Percentiles rank a stretch among this genome's conserved stretches.
Conservation (phyloP, 164 flowering plant genomes). For the Umbellularia californica region DNA sequence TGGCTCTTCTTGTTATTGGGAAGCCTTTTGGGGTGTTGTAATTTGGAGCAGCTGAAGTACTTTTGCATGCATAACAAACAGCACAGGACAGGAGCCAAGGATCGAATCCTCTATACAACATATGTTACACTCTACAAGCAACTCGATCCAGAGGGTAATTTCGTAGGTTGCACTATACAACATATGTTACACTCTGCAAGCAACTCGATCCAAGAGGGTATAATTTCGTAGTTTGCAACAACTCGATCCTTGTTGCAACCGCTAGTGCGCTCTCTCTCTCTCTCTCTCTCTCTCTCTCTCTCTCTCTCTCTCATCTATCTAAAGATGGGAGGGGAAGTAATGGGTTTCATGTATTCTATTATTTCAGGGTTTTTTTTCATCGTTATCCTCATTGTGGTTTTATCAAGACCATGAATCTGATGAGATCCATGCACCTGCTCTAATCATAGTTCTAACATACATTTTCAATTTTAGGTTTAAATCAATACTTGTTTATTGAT, state of each 20-base stretch:
- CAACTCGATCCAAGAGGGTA: no score
- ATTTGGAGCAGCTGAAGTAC: slow-evolving; percentile 33
- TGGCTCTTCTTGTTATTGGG: slow-evolving; percentile 51
- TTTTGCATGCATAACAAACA: slow-evolving; percentile 37
- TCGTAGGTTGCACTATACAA: slow-evolving; percentile 2
- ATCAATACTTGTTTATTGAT: no score
- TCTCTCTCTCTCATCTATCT: not conserved
- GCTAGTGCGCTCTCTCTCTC: not conserved
- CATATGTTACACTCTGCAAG: slow-evolving; percentile 19
- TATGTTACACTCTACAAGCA: slow-evolving; percentile 35
- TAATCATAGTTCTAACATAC: no score
- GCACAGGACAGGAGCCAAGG: slow-evolving; percentile 50
- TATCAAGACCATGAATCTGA: no score
- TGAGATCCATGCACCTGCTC: no score
- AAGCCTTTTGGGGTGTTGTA: slow-evolving; percentile 40
- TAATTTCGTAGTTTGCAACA: no score
- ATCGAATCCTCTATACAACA: slow-evolving; percentile 36
- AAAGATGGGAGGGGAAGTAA: no score
- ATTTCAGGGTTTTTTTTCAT: no score
- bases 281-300: not conserved
- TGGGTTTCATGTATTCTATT: no score
- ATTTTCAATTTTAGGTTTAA: no score
- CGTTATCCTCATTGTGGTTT: no score
- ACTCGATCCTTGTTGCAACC: not conserved
- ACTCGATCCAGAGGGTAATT: slow-evolving; percentile 23